Evolutionary conservation across 2,329 filamentous ascomycete genomes (phyloP).

Genomic region (Aureobasidium uvarum): DNA sequence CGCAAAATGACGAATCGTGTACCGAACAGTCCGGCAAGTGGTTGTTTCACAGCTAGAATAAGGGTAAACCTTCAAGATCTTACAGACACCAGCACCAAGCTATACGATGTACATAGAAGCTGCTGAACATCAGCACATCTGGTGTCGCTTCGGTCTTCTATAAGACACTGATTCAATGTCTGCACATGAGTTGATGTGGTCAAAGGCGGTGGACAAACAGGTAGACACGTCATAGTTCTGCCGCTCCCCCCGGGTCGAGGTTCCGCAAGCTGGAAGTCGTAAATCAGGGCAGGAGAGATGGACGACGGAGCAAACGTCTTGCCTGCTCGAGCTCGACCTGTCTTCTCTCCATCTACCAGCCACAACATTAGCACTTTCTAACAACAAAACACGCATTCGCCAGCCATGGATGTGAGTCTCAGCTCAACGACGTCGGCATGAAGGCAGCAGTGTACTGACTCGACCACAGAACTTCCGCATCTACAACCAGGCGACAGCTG

Average conservation of each 20-base stretch:
- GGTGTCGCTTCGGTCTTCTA: not conserved
- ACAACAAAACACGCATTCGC: not conserved
- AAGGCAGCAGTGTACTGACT: not conserved
- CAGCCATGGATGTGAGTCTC: constrained; percentile 14
- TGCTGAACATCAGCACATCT: not conserved
- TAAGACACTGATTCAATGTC: not conserved
- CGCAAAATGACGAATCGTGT: constrained; percentile 19
- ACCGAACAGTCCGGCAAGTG: not conserved
- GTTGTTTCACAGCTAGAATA: not conserved
- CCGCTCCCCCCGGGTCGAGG: constrained; percentile 1
- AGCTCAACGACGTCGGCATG: not conserved
- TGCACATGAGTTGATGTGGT: not conserved
- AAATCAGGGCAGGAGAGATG: constrained; percentile 15
- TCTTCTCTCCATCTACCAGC: not conserved
- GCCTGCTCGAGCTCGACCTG: not conserved
- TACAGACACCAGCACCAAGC: not conserved
- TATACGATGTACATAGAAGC: not conserved
- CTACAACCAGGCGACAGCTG: constrained; percentile 45
- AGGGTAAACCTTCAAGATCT: not conserved
- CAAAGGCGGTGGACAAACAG: not conserved
- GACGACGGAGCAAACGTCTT: not conserved
- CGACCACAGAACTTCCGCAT: constrained; percentile 43
- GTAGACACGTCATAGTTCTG: constrained; percentile 3
- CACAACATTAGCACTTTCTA: not conserved
- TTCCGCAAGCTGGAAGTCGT: constrained; percentile 2